phyloP scores from a whole-genome alignment of 2,329 filamentous ascomycete genomes.

The Plenodomus biglobosus region DNA sequence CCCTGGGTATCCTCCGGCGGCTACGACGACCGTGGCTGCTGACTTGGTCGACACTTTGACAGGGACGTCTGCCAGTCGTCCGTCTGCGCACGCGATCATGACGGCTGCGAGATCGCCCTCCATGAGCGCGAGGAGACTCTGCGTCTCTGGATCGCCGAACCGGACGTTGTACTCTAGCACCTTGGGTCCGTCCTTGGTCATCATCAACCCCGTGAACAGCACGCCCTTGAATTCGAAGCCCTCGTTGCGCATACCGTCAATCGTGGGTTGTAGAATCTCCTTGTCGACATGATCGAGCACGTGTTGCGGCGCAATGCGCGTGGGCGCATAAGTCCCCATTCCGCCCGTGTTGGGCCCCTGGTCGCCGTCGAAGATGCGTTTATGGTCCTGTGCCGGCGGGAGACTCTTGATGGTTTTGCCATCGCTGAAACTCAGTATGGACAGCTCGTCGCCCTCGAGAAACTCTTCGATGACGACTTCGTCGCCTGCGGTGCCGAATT shows the following conservation, averaged over 20 bases:
- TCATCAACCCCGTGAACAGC: constrained; percentile 91
- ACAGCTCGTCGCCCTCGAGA: constrained; percentile 86
- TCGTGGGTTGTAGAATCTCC: constrained; percentile 83
- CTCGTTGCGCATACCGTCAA: constrained; percentile 84
- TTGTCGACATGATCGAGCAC: constrained; percentile 77
- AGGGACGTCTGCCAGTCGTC: constrained; percentile 69
- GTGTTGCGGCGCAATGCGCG: constrained; percentile 53
- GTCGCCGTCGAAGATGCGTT: constrained; percentile 89
- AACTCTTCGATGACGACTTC: constrained; percentile 97
- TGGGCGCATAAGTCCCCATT: constrained; percentile 96
- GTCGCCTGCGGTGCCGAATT: constrained; percentile 82
- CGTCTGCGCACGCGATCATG: constrained; percentile 80
- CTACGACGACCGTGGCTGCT: constrained; percentile 90
- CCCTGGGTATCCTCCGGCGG: constrained; percentile 87
- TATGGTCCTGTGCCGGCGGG: constrained; percentile 94
- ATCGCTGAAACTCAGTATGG: constrained; percentile 88
- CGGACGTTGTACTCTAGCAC: constrained; percentile 92
- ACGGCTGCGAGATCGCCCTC: constrained; percentile 85
- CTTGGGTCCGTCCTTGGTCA: constrained; percentile 77
- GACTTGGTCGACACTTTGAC: constrained; percentile 70
- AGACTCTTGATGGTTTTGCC: constrained; percentile 81
- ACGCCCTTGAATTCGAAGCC: constrained; percentile 61
- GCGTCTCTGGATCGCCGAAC: constrained; percentile 89
- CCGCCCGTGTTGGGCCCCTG: constrained; percentile 91
- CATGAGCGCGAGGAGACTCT: constrained; percentile 79